Evolutionary conservation across 371 early-diverging fungal genomes (phyloP).

Genomic region (Parasitella parasitica): DNA sequence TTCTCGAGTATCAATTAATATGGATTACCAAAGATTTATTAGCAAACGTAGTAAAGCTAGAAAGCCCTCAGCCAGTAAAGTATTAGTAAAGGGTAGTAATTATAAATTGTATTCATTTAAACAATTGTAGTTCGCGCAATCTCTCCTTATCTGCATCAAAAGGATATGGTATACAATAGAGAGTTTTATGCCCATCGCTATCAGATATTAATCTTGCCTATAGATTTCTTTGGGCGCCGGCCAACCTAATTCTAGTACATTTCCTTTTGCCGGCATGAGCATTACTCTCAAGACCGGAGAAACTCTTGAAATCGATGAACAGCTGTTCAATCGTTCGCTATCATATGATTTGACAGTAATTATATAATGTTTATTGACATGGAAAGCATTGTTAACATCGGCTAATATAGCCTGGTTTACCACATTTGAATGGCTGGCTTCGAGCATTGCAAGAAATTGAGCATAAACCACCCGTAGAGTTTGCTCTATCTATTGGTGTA

Average conservation of each 20-base stretch:
- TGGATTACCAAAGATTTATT: constrained; percentile 40
- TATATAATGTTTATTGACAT: neutral
- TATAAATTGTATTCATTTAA: neutral
- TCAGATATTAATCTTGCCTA: neutral
- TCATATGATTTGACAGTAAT: constrained; percentile 62
- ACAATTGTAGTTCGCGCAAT: constrained; percentile 25
- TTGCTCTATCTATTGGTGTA: constrained; percentile 69
- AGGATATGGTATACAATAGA: constrained; percentile 37
- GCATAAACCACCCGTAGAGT: constrained; percentile 60
- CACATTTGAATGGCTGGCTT: constrained; percentile 64
- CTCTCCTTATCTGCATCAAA: constrained; percentile 32
- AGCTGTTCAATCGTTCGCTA: constrained; percentile 44
- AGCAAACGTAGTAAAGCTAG: constrained; percentile 42
- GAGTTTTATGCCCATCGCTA: neutral
- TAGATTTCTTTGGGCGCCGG: constrained; percentile 75
- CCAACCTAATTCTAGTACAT: constrained; percentile 68
- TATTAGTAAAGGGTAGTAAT: too few species aligned
- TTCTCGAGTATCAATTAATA: neutral
- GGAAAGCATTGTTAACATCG: neutral
- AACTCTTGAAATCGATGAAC: constrained; percentile 42
- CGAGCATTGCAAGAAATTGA: constrained; percentile 59
- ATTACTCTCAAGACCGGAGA: constrained; percentile 66
- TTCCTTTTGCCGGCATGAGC: constrained; percentile 68
- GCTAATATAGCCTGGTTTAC: constrained; percentile 57
- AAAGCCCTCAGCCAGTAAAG: constrained; percentile 46